Conservation (phyloP, 2,329 filamentous ascomycete genomes). For the Stagonosporopsis rhizophila region DNA sequence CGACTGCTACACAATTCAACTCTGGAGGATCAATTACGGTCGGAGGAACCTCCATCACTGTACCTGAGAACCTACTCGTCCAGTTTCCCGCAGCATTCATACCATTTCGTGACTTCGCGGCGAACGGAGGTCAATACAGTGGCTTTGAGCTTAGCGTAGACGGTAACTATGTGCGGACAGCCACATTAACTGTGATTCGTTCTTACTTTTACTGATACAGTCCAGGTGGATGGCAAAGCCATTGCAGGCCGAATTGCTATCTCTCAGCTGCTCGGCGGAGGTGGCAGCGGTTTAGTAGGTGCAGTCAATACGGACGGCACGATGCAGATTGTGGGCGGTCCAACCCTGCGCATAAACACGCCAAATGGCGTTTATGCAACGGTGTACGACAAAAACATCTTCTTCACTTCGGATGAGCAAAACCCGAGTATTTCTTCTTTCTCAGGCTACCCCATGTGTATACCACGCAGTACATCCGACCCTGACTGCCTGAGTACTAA, state of each 20-base stretch:
- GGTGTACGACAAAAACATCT: constrained; percentile 34
- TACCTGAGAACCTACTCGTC: background rate
- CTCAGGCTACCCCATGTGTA: constrained; percentile 61
- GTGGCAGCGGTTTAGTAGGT: background rate
- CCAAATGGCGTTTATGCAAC: constrained; percentile 53
- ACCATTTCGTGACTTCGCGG: background rate
- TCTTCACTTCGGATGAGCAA: constrained; percentile 58
- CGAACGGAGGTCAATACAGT: background rate
- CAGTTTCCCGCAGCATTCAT: background rate
- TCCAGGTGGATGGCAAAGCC: background rate
- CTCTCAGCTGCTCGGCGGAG: background rate
- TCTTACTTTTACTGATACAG: background rate
- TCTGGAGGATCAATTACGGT: background rate
- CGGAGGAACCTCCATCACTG: background rate
- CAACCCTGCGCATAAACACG: constrained; percentile 52
- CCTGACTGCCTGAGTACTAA: constrained; percentile 48
- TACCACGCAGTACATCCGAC: constrained; percentile 53
- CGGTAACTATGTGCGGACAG: background rate
- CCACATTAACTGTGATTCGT: background rate
- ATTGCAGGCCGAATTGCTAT: background rate
- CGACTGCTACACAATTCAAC: background rate
- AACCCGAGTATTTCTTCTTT: constrained; percentile 58
- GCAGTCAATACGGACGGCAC: constrained; percentile 42
- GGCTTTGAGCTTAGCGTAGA: background rate
- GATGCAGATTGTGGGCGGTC: constrained; percentile 47